Evolutionary conservation across 139 green algal genomes (phyloP).

Genomic region (Dunaliella primolecta): DNA sequence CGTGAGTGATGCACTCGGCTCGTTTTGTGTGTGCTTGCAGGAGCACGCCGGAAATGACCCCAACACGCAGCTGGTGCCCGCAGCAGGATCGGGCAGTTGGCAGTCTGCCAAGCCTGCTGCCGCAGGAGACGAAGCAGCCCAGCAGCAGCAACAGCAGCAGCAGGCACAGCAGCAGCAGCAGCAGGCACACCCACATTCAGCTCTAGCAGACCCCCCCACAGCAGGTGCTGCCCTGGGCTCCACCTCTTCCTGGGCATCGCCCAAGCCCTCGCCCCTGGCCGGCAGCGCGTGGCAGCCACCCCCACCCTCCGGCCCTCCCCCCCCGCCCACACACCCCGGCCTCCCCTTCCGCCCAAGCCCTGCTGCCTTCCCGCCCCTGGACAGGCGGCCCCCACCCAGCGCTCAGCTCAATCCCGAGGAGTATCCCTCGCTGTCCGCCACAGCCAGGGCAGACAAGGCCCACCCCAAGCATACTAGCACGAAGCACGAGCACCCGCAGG

Average conservation of each 20-base stretch:
- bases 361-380: slow-evolving; percentile 24
- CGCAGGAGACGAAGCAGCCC: neutral
- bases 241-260: slow-evolving; percentile 59
- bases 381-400: slow-evolving; percentile 2
- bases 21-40: slow-evolving; percentile 39
- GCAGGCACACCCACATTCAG: neutral
- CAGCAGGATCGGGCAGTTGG: slow-evolving; percentile 49
- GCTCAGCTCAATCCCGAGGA: slow-evolving; percentile 69
- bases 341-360: slow-evolving; percentile 1
- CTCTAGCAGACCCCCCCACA: neutral
- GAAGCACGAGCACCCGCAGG: slow-evolving; percentile 6
- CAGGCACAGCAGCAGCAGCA: neutral
- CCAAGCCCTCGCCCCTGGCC: neutral
- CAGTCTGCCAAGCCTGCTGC: neutral
- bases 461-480: slow-evolving; percentile 15
- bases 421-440: slow-evolving; percentile 66
- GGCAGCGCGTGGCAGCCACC: neutral
- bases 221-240: slow-evolving; percentile 3
- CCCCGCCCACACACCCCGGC: slow-evolving; percentile 13
- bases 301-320: neutral
- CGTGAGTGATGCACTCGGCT: neutral
- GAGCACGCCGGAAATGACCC: slow-evolving; percentile 77
- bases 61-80: slow-evolving; percentile 64
- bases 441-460: slow-evolving; percentile 27
- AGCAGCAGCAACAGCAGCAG: neutral